A percentile compares a stretch with the other conserved stretches of the same genome.
Conservation (phyloP, 1,139 yeast genomes). For the Scheffersomyces cryptocercus region DNA sequence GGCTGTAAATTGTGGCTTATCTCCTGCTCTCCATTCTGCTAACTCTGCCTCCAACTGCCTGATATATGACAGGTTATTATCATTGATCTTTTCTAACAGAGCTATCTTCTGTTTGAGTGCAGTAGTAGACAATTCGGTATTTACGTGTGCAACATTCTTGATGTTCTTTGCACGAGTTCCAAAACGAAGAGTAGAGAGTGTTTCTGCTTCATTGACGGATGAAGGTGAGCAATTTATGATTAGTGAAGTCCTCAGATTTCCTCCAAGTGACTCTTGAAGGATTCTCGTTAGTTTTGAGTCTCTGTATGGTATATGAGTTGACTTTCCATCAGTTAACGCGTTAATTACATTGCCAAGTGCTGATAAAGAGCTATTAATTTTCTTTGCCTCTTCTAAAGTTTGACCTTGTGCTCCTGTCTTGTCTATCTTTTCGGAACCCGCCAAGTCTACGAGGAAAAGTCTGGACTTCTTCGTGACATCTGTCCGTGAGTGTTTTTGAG, state of each 20-base stretch:
- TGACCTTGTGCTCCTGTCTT: constrained; percentile 80
- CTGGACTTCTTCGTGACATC: constrained; percentile 66
- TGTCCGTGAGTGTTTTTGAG: constrained; percentile 56
- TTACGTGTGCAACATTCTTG: constrained; percentile 66
- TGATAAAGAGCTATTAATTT: constrained; percentile 76
- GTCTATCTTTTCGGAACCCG: constrained; percentile 87
- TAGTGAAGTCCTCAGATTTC: constrained; percentile 79
- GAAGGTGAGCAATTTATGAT: constrained; percentile 81
- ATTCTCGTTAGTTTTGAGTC: constrained; percentile 85
- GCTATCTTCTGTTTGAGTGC: constrained; percentile 54
- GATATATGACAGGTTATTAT: constrained; percentile 43
- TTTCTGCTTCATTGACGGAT: constrained; percentile 60
- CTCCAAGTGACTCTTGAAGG: constrained; percentile 83
- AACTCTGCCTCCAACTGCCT: constrained; percentile 54
- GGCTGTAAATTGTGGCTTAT: constrained; percentile 9
- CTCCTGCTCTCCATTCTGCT: constrained; percentile 17
- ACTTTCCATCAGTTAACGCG: constrained; percentile 69
- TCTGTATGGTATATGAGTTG: constrained; percentile 73
- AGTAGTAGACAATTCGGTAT: constrained; percentile 63
- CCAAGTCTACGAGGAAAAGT: constrained; percentile 79
- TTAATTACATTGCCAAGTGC: constrained; percentile 82
- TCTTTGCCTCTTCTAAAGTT: constrained; percentile 79
- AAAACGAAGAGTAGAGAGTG: constrained; percentile 75
- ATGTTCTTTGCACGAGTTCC: constrained; percentile 79
- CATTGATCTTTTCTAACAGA: constrained; percentile 50